Evolutionary conservation across 192 early-diverging fungal species (phyloP), one percentile per base, ranked within the genome.

Genomic region (Podila clonocystis): DNA sequence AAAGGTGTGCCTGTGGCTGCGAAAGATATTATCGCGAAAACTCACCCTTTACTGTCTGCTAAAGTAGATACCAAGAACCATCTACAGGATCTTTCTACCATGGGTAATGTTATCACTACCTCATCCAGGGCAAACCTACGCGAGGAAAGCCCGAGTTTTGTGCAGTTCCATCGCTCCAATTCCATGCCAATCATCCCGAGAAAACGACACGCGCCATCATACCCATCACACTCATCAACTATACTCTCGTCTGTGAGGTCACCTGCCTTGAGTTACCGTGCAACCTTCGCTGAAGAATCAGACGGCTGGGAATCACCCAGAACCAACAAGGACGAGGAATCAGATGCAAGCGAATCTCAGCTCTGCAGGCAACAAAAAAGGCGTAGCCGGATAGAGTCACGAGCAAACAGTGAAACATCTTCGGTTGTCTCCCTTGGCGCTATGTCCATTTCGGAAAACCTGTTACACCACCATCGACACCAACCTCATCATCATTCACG

Each of bases 351-450:
- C 36, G 50, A 63, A 0, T 58, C 4, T 50, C 36, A 26, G 24
- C 19, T 34, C 38, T 9, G 29, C 15, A 22, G 45, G 2, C 9
- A 59, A 57, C 41, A 60, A 45, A 30, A 30, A 41, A 19, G 13
- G 22, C 26, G 41, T 48, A 36, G 13, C 50, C 9, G 62, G 73
- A 55, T 55, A 55, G 52, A 55, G 52, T 55, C 52, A 28, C 66
- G 73, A 50, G 67, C 63, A 58, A 24, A 48, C 17, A 75, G 74
- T 49, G 66, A 24, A 0, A 75, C 74, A 26, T 66, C 74, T 5
- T 68, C 67, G 2, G 63, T 75, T 57, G 19, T 62, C 3, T 63
- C 74, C 31, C 19, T 69, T 19, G 30, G 52, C 17, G 50, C 50
- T 12, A 62, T 75, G 55, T 75, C 66, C 15, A 75, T 75, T 52